phyloP scores from a whole-genome alignment of 2,329 filamentous ascomycete species.

The Fusarium tuaranense region DNA sequence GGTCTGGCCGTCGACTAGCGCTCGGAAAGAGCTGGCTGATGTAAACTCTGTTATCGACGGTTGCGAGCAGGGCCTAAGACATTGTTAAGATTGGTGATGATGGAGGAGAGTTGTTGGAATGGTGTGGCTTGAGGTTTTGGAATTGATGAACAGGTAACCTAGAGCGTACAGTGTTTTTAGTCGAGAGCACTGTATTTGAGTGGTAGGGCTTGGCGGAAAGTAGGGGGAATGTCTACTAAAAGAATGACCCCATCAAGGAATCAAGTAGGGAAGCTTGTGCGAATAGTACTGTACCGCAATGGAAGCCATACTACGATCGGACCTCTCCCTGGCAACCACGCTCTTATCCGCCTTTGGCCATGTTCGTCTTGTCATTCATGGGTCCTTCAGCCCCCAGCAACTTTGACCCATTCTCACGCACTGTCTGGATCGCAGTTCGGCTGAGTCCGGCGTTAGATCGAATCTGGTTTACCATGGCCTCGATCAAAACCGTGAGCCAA shows the following conservation, averaged over 20 bases:
- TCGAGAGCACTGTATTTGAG: neutral
- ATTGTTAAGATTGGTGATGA: neutral
- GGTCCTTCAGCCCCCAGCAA: neutral
- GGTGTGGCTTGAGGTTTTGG: conserved; percentile 13
- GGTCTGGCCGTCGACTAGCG: neutral
- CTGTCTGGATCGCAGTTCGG: neutral
- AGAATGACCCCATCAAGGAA: neutral
- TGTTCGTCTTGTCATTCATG: conserved; percentile 12
- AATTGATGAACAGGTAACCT: neutral
- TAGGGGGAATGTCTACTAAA: neutral
- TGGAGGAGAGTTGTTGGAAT: conserved; percentile 27
- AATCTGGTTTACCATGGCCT: conserved; percentile 3
- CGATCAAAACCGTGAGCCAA: neutral
- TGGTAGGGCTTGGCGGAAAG: neutral
- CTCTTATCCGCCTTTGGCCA: conserved; percentile 8
- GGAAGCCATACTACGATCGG: neutral
- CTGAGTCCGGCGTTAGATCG: conserved; percentile 5
- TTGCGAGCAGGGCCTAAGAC: conserved; percentile 6
- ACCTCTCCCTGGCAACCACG: neutral
- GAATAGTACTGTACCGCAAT: neutral
- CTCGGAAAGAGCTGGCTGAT: neutral
- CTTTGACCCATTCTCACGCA: neutral
- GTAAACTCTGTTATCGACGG: neutral
- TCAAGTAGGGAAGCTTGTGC: neutral
- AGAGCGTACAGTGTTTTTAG: neutral